Base-by-base conservation (phyloP, 306 rosid species). In the Dalbergia oliveri region DNA sequence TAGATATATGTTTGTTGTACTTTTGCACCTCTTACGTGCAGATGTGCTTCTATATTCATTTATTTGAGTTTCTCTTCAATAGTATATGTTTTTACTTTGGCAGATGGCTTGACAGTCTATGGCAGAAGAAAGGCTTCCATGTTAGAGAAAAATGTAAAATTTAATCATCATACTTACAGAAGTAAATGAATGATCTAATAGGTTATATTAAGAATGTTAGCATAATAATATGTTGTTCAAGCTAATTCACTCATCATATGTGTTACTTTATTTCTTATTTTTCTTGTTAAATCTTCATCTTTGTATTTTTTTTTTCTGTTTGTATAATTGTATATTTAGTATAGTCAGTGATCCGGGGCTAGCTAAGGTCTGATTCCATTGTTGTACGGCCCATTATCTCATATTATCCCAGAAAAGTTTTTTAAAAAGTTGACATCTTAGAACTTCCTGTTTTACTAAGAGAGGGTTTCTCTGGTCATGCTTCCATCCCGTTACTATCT, bases 121-220 rank as follows among this genome's bases (percentile, higher is more conserved):
- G 68, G 53, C 59, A 16, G 61, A 61, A 61, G 59, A 63, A 61
- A 12, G 44, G 43, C 53, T 44, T 1, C 67, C 58, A 5, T 77
- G 75, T 16, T 26, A 54, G 59, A 66, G 31, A 77, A 63, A 66
- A 66, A 6, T 66, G 57, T 65, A 65, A 21, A 65, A 77, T 19
- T 65, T 54, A 65, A 39, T 66, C 33, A 23, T 37, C 34, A 21
- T 57, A 62, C 54, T 35, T 64, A 13, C 50, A 19, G 16, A 77
- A 53, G 58, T 50, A 51, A 51, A 66, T 78, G 49, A 53, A 77
- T 53, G 34, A 66, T 14, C 26, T 51, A 54, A 44, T 53, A 18
- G 44, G 13, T 54, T 76, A 21, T 65, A 65, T 37, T 9, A 51
- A 51, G 41, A 76, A 35, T 37, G 12, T 53, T 35, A 13, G 5